phyloP scores from a whole-genome alignment of 2,329 filamentous ascomycete genomes.

The Aspergillus hortae region DNA sequence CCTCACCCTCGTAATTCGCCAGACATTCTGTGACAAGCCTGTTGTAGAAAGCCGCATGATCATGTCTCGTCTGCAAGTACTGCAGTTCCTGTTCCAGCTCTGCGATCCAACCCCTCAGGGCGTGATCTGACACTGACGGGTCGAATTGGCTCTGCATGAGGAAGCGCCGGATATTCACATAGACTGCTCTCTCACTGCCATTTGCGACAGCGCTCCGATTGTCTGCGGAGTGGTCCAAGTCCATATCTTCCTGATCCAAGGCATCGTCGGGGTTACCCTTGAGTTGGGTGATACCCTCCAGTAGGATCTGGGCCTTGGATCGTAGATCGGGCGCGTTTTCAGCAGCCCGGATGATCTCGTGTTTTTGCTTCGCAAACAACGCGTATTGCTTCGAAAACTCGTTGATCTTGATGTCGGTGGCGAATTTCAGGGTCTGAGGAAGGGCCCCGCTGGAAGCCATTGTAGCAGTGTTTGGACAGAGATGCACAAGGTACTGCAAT shows the following conservation, averaged over 20 bases:
- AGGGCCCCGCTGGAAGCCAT: slow-evolving; percentile 38
- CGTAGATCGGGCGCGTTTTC: slow-evolving; percentile 25
- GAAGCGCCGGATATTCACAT: slow-evolving; percentile 49
- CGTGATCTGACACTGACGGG: slow-evolving; percentile 47
- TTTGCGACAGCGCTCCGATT: slow-evolving; percentile 10
- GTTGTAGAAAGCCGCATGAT: slow-evolving; percentile 56
- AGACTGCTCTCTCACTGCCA: slow-evolving; percentile 21
- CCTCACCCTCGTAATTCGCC: slow-evolving; percentile 29
- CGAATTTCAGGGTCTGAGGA: slow-evolving; percentile 53
- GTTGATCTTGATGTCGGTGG: slow-evolving; percentile 56
- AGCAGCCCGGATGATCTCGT: slow-evolving; percentile 37
- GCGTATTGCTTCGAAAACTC: slow-evolving; percentile 53
- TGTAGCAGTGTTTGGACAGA: not conserved
- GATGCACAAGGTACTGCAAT: too few relatives aligned
- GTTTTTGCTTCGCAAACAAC: slow-evolving; percentile 48
- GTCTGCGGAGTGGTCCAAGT: slow-evolving; percentile 15
- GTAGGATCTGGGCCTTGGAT: slow-evolving; percentile 29
- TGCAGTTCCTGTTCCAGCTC: slow-evolving; percentile 47
- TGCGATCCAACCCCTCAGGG: slow-evolving; percentile 47
- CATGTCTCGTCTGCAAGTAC: slow-evolving; percentile 52
- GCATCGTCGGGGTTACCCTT: slow-evolving; percentile 35
- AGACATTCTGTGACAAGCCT: slow-evolving; percentile 56
- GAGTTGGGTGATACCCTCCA: slow-evolving; percentile 36
- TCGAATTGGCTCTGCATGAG: slow-evolving; percentile 54
- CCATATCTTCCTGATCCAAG: slow-evolving; percentile 32